phyloP scores from a whole-genome alignment of 495 filamentous ascomycete species.

The Trichoderma erinaceum region DNA sequence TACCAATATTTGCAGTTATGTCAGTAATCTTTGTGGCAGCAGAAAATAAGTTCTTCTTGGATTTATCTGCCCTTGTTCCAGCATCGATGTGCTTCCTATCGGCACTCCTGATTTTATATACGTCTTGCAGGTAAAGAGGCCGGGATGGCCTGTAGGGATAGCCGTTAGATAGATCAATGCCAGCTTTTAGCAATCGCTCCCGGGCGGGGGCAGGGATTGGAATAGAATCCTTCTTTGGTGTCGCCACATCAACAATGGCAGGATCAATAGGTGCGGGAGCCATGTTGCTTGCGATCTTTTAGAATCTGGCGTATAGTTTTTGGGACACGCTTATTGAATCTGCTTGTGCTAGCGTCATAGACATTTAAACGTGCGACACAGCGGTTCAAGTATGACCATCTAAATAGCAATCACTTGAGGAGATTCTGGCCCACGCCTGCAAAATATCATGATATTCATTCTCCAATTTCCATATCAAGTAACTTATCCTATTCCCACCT shows the following conservation, averaged over 20 bases:
- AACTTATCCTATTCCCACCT: neutral
- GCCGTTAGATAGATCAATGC: slow-evolving; percentile 56
- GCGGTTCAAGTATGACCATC: no score
- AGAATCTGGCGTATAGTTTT: neutral
- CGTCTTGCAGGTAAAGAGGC: slow-evolving; percentile 61
- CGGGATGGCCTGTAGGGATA: slow-evolving; percentile 62
- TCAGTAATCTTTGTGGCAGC: slow-evolving; percentile 62
- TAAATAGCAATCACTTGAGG: no score
- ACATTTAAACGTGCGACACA: no score
- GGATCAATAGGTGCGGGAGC: slow-evolving; percentile 48
- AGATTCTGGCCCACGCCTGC: no score
- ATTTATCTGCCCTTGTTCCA: slow-evolving; percentile 58
- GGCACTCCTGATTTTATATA: slow-evolving; percentile 54
- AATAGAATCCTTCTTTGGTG: slow-evolving; percentile 57
- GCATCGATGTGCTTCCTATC: slow-evolving; percentile 55
- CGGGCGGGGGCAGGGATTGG: slow-evolving; percentile 48
- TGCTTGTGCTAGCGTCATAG: no score
- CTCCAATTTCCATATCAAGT: neutral
- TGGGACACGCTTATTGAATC: neutral
- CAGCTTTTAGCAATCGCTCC: slow-evolving; percentile 54
- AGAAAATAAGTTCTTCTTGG: slow-evolving; percentile 57
- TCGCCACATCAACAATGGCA: slow-evolving; percentile 52
- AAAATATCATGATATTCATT: no score
- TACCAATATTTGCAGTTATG: slow-evolving; percentile 62
- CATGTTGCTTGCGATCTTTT: slow-evolving; percentile 23